Percentiles rank a stretch among this genome's conserved stretches.
These are phyloP conservation scores for Venturia oleaginea DNA, from an alignment of 2,329 filamentous ascomycete species.

Conservation along the genomic window DNA sequence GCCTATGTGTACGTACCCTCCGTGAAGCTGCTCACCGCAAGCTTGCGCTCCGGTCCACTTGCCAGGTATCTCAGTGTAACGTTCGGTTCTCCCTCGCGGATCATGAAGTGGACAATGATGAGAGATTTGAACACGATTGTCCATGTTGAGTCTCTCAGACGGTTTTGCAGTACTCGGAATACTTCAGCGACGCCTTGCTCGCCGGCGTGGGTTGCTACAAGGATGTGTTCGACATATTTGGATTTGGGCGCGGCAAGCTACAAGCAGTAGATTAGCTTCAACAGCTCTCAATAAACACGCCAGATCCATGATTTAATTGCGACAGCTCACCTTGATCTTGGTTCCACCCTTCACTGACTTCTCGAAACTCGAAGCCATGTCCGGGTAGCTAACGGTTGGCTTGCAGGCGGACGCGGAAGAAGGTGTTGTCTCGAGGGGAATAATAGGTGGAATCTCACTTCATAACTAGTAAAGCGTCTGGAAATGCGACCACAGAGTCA, in stretches of 20 bases:
- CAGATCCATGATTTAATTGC: neutral
- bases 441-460: constrained; percentile 2
- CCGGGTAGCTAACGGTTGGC: constrained; percentile 4
- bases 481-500: neutral
- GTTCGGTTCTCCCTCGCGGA: constrained; percentile 85
- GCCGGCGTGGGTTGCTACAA: constrained; percentile 87
- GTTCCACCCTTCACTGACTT: constrained; percentile 98
- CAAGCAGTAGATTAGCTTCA: constrained; percentile 4
- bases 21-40: constrained; percentile 84
- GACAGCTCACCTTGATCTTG: constrained; percentile 72
- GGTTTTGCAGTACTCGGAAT: constrained; percentile 81
- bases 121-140: constrained; percentile 98
- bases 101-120: constrained; percentile 95
- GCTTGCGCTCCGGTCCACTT: constrained; percentile 63
- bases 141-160: constrained; percentile 93
- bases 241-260: constrained; percentile 94
- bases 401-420: neutral
- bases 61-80: constrained; percentile 79
- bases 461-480: neutral
- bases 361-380: constrained; percentile 84
- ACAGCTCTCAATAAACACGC: neutral
- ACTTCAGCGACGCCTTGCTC: constrained; percentile 94
- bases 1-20: constrained; percentile 56
- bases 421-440: neutral
- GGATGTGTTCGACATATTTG: constrained; percentile 98